Base-by-base conservation (phyloP, 2,329 filamentous ascomycete species). In the Madurella mycetomatis region DNA sequence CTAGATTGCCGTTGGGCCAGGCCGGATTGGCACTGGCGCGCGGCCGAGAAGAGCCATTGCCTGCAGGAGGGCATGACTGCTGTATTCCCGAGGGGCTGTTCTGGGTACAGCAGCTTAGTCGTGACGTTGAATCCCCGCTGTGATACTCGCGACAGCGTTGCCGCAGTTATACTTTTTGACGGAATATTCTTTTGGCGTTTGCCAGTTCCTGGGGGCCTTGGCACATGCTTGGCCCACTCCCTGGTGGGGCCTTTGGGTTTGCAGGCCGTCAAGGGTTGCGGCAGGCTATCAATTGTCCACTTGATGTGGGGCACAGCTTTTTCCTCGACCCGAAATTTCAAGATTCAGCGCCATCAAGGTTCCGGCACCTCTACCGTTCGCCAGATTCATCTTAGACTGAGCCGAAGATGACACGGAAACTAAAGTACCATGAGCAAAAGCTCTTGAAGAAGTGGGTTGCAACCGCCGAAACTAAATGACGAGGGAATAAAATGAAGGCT, bases 401-500 rank as follows among this genome's bases (percentile, higher is more conserved):
- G 16, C 41, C 44, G 69, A 80, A 63, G 19, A 97, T 97, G 94
- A 90, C 95, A 64, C 87, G 94, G 65, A 91, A 95, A 78, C 84
- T 99, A 69, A 97, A 96, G 76, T 84, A 95, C 74, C 92, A 96
- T 75, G 94, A 99, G 84, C 85, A 94, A 70, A 95, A 94, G 81
- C 87, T 97, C 69, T 31, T 60, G 15, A 60, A 60, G 44, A 60
- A 60, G 58, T 60, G 40, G n/a, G 56, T 50, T 31, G 9, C n/a
- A 15, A 2, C 40, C n/a, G 42, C 12, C 5, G 19, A 18, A 30
- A 34, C 5, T 5, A 17, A 18, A 30, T 5, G 18, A 41, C n/a
- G 15, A 9, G 5, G 16, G 31, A 39, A 43, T 54, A 48, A 53
- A 17, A 42, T 49, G 18, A 15, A 30, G 39, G 34, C 34, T 37